Evolutionary conservation across 2,329 filamentous ascomycete species (phyloP).

Genomic region (Microsporum canis): DNA sequence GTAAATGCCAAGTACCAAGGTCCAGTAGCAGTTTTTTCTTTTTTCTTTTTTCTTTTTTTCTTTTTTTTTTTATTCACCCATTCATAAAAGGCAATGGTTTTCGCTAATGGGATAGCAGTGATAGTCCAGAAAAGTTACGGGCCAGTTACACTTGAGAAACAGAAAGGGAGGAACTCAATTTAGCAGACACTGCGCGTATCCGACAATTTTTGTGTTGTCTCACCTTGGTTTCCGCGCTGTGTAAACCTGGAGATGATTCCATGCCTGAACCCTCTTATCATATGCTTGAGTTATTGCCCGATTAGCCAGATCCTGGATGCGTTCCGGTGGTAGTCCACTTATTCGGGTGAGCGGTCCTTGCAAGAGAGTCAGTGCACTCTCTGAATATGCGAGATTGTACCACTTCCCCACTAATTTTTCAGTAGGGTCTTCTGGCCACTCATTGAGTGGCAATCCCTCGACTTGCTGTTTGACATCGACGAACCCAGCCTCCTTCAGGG

Average conservation of each 20-base stretch:
- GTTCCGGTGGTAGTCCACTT: slow-evolving; percentile 47
- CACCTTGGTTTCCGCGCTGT: slow-evolving; percentile 30
- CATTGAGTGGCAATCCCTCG: slow-evolving; percentile 60
- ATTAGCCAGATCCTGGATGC: slow-evolving; percentile 52
- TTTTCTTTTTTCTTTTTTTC: background rate
- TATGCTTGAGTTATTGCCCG: slow-evolving; percentile 59
- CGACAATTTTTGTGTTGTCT: slow-evolving; percentile 2
- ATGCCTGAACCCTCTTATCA: slow-evolving; percentile 56
- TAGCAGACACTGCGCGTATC: slow-evolving; percentile 1
- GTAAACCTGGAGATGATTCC: slow-evolving; percentile 46
- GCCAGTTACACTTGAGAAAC: slow-evolving; percentile 2
- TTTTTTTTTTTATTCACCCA: background rate
- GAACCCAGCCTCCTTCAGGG: slow-evolving; percentile 62
- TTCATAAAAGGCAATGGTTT: background rate
- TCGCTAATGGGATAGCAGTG: background rate
- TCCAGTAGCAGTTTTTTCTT: background rate
- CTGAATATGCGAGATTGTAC: slow-evolving; percentile 69
- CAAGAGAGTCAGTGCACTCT: slow-evolving; percentile 61
- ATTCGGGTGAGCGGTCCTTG: slow-evolving; percentile 60
- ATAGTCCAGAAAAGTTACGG: background rate
- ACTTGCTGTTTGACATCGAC: slow-evolving; percentile 62
- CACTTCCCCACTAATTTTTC: slow-evolving; percentile 62
- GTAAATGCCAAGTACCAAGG: background rate
- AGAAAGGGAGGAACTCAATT: background rate
- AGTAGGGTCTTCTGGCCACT: slow-evolving; percentile 55